Conservation (phyloP, 768 basidiomycete genomes). For the Boletus speciosus region DNA sequence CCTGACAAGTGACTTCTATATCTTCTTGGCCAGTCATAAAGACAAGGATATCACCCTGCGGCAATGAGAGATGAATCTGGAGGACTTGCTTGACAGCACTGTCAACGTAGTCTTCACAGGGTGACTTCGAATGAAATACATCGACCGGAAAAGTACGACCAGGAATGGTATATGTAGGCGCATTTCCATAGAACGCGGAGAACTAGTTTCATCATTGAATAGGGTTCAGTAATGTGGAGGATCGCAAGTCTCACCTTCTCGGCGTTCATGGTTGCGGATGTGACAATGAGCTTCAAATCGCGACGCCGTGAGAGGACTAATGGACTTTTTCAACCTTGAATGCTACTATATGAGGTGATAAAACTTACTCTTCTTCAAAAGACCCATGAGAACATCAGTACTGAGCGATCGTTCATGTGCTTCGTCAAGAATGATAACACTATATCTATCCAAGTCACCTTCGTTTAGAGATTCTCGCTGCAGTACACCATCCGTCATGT, state of each 20-base stretch:
- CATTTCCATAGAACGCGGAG: conserved; percentile 91
- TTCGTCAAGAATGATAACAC: conserved; percentile 97
- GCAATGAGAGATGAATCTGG: conserved; percentile 91
- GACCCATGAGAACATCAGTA: conserved; percentile 97
- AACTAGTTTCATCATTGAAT: conserved; percentile 55
- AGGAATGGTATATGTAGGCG: conserved; percentile 91
- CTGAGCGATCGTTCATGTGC: conserved; percentile 97
- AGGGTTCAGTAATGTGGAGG: not conserved
- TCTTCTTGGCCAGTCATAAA: conserved; percentile 99
- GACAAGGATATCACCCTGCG: conserved; percentile 91
- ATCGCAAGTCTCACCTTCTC: conserved; percentile 66
- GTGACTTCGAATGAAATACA: conserved; percentile 92
- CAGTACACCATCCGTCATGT: conserved; percentile 98
- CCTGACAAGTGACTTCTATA: conserved; percentile 95
- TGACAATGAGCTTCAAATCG: conserved; percentile 95
- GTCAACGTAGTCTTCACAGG: conserved; percentile 99
- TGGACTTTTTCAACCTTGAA: conserved; percentile 1
- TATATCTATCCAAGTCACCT: conserved; percentile 96
- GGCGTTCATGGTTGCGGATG: conserved; percentile 99
- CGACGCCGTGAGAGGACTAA: conserved; percentile 82
- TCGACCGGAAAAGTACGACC: conserved; percentile 98
- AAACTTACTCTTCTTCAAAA: conserved; percentile 82
- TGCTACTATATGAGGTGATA: not conserved
- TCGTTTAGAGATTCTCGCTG: conserved; percentile 98
- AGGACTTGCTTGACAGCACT: conserved; percentile 97